phyloP scores from a whole-genome alignment of 768 basidiomycete genomes.

The Dictyophora rubrovolvata region DNA sequence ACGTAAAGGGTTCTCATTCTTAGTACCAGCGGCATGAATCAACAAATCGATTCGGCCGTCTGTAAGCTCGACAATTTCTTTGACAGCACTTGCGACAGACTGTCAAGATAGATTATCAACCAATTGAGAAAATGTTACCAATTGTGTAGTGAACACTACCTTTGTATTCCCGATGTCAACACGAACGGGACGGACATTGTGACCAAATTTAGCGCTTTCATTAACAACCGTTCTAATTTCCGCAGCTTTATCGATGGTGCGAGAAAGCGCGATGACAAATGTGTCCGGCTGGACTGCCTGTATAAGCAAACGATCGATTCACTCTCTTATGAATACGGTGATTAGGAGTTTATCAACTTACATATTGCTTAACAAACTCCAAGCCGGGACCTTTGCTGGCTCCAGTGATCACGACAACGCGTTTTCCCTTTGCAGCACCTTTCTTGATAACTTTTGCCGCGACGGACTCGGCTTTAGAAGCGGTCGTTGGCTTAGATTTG shows the following conservation, averaged over 20 bases:
- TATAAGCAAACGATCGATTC: background rate
- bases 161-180: background rate
- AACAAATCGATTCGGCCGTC: conserved; percentile 6
- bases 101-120: background rate
- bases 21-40: conserved; percentile 2
- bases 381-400: conserved; percentile 4
- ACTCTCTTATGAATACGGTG: background rate
- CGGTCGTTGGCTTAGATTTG: background rate
- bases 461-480: background rate
- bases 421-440: conserved; percentile 5
- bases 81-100: conserved; percentile 3
- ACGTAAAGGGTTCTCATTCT: background rate
- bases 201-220: background rate
- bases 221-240: background rate
- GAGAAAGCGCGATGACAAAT: conserved; percentile 8
- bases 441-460: conserved; percentile 1
- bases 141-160: background rate
- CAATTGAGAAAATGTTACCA: background rate
- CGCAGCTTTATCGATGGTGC: conserved; percentile 2
- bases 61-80: conserved; percentile 4
- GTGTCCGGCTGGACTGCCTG: background rate
- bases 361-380: conserved; percentile 8
- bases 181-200: conserved; percentile 6
- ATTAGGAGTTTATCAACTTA: background rate
- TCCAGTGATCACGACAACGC: conserved; percentile 6